Conservation (phyloP, 1,139 yeast genomes). For the Hemisphaericaspora lyxosophila region DNA sequence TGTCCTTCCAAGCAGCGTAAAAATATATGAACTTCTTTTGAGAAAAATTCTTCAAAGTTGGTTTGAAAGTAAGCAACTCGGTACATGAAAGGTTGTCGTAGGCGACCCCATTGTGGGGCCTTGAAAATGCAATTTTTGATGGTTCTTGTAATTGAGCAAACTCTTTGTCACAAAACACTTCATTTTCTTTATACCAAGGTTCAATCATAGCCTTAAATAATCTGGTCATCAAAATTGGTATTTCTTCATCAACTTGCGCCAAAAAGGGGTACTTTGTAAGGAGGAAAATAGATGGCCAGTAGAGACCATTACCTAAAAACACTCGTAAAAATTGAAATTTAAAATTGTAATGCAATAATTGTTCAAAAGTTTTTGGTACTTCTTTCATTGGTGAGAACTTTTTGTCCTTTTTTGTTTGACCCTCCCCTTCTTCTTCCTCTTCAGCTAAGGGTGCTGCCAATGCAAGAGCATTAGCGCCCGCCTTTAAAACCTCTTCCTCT, state of each 20-base stretch:
- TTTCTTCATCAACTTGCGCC: constrained; percentile 53
- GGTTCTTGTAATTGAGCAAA: constrained; percentile 21
- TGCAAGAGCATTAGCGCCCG: constrained; percentile 79
- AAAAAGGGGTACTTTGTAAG: constrained; percentile 64
- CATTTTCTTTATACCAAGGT: constrained; percentile 43
- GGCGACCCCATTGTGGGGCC: constrained; percentile 33
- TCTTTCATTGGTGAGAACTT: constrained; percentile 11
- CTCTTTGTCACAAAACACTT: constrained; percentile 21
- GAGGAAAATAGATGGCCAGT: constrained; percentile 62
- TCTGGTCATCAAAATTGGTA: constrained; percentile 50
- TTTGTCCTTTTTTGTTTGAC: constrained; percentile 10
- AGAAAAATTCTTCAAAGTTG: constrained; percentile 27
- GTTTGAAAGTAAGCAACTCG: constrained; percentile 31
- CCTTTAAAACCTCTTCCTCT: constrained; percentile 61
- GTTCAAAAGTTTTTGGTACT: constrained; percentile 14
- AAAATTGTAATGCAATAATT: constrained; percentile 21
- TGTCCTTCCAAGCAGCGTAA: constrained; percentile 50
- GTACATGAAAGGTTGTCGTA: constrained; percentile 25
- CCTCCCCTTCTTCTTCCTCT: constrained; percentile 44
- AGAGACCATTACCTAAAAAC: constrained; percentile 61
- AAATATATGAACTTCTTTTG: constrained; percentile 45
- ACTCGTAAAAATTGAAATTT: constrained; percentile 48
- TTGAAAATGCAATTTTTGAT: constrained; percentile 27
- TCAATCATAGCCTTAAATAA: constrained; percentile 51
- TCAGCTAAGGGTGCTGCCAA: constrained; percentile 81